Percentiles rank a stretch among this genome's conserved stretches.
phyloP scores from a whole-genome alignment of 2,329 filamentous ascomycete species.

The Botrytis porri region DNA sequence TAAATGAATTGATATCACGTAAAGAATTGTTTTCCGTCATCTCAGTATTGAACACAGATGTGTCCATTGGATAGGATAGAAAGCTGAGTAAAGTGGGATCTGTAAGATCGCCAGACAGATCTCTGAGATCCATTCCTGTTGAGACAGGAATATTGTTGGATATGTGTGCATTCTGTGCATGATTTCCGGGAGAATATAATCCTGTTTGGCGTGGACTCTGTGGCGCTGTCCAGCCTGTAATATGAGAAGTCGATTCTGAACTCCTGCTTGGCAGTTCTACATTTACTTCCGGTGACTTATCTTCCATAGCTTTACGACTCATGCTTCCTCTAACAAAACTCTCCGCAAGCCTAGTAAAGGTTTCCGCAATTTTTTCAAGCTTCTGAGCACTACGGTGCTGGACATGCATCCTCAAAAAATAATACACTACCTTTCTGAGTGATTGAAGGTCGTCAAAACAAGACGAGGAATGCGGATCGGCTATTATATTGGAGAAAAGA shows the following conservation, averaged over 20 bases:
- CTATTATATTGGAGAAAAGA: slow-evolving; percentile 23
- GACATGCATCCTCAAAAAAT: slow-evolving; percentile 23
- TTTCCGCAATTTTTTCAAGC: slow-evolving; percentile 21
- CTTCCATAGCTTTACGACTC: background rate
- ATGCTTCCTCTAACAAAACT: slow-evolving; percentile 19
- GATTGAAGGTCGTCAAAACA: slow-evolving; percentile 21
- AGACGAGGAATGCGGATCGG: slow-evolving; percentile 14
- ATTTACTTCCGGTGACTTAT: background rate
- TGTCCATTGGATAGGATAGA: slow-evolving; percentile 17
- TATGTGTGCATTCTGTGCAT: background rate
- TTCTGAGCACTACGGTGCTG: slow-evolving; percentile 20
- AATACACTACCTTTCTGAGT: slow-evolving; percentile 20
- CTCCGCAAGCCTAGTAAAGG: slow-evolving; percentile 20
- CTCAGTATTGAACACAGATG: slow-evolving; percentile 4
- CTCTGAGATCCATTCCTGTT: background rate
- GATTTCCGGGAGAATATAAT: background rate
- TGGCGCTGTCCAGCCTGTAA: background rate
- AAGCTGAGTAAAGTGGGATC: slow-evolving; percentile 9
- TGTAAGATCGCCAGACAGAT: background rate
- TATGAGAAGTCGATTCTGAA: background rate
- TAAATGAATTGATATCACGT: background rate
- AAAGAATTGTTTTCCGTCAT: background rate
- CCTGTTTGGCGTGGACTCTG: background rate
- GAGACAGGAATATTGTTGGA: too few relatives aligned
- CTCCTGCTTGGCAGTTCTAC: background rate